A percentile compares a stretch with the other conserved stretches of the same genome.
Evolutionary conservation across 768 basidiomycete species (phyloP).

Genomic region (Serendipita sp.): DNA sequence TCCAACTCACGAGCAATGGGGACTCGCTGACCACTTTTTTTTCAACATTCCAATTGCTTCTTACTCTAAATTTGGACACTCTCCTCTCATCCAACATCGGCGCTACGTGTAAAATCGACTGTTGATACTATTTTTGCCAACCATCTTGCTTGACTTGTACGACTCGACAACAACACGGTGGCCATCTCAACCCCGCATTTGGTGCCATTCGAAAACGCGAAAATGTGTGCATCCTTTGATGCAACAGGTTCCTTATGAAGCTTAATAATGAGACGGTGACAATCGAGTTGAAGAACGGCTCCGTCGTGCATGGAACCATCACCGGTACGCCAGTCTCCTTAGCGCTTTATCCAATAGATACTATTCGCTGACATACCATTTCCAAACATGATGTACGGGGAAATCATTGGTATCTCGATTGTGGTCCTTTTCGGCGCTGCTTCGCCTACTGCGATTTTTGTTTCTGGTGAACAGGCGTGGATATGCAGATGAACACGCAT

Average conservation of each 20-base stretch:
- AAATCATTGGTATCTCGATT: neutral
- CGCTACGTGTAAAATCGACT: slow-evolving; percentile 10
- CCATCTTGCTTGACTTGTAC: neutral
- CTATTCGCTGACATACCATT: too few relatives aligned
- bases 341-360: neutral
- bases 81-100: slow-evolving; percentile 10
- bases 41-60: neutral
- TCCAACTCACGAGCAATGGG: too few relatives aligned
- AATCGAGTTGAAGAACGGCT: slow-evolving; percentile 96
- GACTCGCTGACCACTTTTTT: neutral
- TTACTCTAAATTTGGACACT: slow-evolving; percentile 8
- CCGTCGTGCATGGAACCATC: slow-evolving; percentile 88
- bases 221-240: neutral
- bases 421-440: neutral
- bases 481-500: slow-evolving; percentile 99
- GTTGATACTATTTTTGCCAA: slow-evolving; percentile 2
- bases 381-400: too few relatives aligned
- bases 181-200: slow-evolving; percentile 10
- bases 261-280: slow-evolving; percentile 98
- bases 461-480: slow-evolving; percentile 53
- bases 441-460: neutral
- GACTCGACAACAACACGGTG: slow-evolving; percentile 3
- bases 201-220: too few relatives aligned
- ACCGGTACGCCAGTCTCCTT: slow-evolving; percentile 45
- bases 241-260: slow-evolving; percentile 89